phyloP scores from a whole-genome alignment of 495 filamentous ascomycete genomes.

The Penicillium tannophilum region DNA sequence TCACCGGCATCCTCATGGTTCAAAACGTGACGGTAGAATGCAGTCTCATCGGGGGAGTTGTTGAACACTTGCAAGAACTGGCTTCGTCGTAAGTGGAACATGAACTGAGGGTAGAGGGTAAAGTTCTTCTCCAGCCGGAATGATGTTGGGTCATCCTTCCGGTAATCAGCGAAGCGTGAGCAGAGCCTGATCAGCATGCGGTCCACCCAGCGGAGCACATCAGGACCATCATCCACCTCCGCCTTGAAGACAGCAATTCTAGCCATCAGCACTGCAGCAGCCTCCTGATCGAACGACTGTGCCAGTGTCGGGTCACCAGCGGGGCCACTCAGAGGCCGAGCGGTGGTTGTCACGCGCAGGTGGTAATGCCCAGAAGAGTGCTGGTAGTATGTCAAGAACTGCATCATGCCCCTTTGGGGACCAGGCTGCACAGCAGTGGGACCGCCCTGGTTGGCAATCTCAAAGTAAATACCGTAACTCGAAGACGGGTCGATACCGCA shows the following conservation, averaged over 20 bases:
- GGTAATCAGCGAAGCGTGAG: slow-evolving; percentile 96
- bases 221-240: slow-evolving; percentile 98
- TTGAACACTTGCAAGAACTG: slow-evolving; percentile 99
- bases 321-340: slow-evolving; percentile 87
- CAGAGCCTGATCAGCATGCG: slow-evolving; percentile 97
- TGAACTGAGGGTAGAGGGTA: slow-evolving; percentile 98
- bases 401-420: slow-evolving; percentile 93
- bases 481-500: slow-evolving; percentile 93
- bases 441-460: slow-evolving; percentile 93
- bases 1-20: slow-evolving; percentile 98
- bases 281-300: slow-evolving; percentile 98
- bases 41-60: slow-evolving; percentile 98
- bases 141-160: slow-evolving; percentile 97
- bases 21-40: slow-evolving; percentile 95
- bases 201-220: slow-evolving; percentile 98
- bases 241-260: slow-evolving; percentile 99
- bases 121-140: slow-evolving; percentile 99
- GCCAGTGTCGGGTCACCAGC: slow-evolving; percentile 97
- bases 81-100: slow-evolving; percentile 97
- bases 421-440: slow-evolving; percentile 83
- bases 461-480: slow-evolving; percentile 96
- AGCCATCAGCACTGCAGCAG: slow-evolving; percentile 96
- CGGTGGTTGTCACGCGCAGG: slow-evolving; percentile 91
- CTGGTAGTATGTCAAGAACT: slow-evolving; percentile 99
- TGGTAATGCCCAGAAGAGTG: slow-evolving; percentile 96